Base-by-base conservation (phyloP, 768 basidiomycete genomes). In the Xerocomellus chrysenteron region DNA sequence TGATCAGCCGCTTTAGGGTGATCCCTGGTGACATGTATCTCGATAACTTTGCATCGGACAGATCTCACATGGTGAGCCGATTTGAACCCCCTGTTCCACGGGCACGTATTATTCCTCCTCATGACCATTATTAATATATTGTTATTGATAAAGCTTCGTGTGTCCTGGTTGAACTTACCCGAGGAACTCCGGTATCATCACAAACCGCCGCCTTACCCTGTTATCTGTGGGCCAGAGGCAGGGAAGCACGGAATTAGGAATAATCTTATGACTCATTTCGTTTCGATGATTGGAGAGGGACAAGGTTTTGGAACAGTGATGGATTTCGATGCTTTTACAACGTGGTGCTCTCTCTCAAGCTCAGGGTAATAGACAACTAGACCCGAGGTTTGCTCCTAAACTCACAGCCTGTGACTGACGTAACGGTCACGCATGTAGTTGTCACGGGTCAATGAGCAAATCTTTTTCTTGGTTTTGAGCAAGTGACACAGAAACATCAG, bases 31-130 rank as follows among this genome's bases (percentile, higher is more conserved):
- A 68, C 33, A 68, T 69, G 13, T 88, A 77, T 65, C 68, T 88
- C 42, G 72, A 81, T 58, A 65, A 81, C 62, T 89, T 90, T 73
- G 85, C 87, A 11, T 89, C 87, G 19, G 86, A 90, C 68, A 76
- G 88, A 64, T 86, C 87, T 52, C 88, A 90, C 69, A 90, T 90
- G 87, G 86, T 86, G 60, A 65, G 61, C 46, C 41, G 46, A 49
- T 37, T 57, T 52, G 58, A 32, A 57, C 43, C 55, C 39, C 50
- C 47, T 52, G 43, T 55, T 59, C 50, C 63, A 51, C 43, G 57
- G 52, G 36, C 53, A 14, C 37, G 19, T 36, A 39, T 24, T 33
- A 21, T 37, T 35, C 24, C 7, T 36, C 26, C 46, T 42, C 51
- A 30, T 50, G 35, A 40, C 48, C 35, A 40, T 44, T 52, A 26